Conservation (phyloP, 345 rosid genomes). For the Boechera retrofracta region DNA sequence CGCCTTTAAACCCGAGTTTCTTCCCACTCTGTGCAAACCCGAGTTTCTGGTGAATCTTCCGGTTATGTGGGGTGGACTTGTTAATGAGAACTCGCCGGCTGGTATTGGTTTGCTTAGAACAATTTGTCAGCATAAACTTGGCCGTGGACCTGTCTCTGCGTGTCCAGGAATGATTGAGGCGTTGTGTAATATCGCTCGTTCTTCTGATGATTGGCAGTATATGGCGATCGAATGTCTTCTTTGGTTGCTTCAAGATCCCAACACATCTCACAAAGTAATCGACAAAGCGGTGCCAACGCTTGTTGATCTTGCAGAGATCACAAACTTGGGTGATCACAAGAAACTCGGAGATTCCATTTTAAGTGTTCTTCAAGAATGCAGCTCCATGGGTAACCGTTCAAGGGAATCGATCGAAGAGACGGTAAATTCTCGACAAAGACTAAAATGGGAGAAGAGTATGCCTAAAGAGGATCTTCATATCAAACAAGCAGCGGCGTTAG, state of each 20-base stretch:
- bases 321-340: slow-evolving; percentile 88
- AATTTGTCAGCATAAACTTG: slow-evolving; percentile 93
- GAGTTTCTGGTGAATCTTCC: slow-evolving; percentile 92
- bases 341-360: slow-evolving; percentile 88
- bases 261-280: slow-evolving; percentile 77
- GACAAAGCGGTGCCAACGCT: slow-evolving; percentile 86
- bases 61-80: slow-evolving; percentile 99
- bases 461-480: slow-evolving; percentile 98
- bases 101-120: slow-evolving; percentile 96
- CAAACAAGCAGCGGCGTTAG: slow-evolving; percentile 93
- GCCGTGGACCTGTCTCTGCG: slow-evolving; percentile 87
- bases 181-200: slow-evolving; percentile 86
- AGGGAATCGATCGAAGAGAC: slow-evolving; percentile 81
- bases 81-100: slow-evolving; percentile 97
- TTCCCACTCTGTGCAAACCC: slow-evolving; percentile 83
- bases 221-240: slow-evolving; percentile 99
- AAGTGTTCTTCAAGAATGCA: slow-evolving; percentile 77
- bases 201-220: slow-evolving; percentile 99
- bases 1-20: slow-evolving; percentile 98
- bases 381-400: slow-evolving; percentile 56
- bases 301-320: slow-evolving; percentile 84
- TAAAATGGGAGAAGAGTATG: slow-evolving; percentile 93
- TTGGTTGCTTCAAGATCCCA: slow-evolving; percentile 96
- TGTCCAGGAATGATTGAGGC: slow-evolving; percentile 91
- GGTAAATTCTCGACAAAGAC: slow-evolving; percentile 67